Conservation (phyloP, 1,284 basidiomycete species). For the Cryptococcus sp. region DNA sequence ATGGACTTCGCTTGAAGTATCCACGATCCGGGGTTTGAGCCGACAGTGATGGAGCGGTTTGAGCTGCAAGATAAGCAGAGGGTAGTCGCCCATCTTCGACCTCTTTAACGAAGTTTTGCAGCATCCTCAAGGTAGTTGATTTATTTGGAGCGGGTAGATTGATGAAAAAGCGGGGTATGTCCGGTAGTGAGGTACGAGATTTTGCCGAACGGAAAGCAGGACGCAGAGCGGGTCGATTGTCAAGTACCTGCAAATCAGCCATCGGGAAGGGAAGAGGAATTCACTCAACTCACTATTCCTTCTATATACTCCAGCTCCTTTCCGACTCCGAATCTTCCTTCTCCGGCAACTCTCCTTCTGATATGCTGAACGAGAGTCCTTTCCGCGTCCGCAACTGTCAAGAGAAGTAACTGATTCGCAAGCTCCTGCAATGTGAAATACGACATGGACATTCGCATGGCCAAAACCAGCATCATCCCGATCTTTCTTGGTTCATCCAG, state of each 20-base stretch:
- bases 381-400: slow-evolving; percentile 39
- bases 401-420: slow-evolving; percentile 30
- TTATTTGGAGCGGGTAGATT: slow-evolving; percentile 41
- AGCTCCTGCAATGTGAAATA: slow-evolving; percentile 43
- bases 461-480: slow-evolving; percentile 37
- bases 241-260: slow-evolving; percentile 16
- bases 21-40: slow-evolving; percentile 10
- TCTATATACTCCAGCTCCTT: slow-evolving; percentile 43
- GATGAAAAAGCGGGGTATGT: slow-evolving; percentile 28
- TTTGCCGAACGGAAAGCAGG: slow-evolving; percentile 44
- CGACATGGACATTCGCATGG: slow-evolving; percentile 42
- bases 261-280: neutral
- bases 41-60: neutral
- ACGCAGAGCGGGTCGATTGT: slow-evolving; percentile 35
- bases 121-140: slow-evolving; percentile 35
- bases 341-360: slow-evolving; percentile 35
- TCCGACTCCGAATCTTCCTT: slow-evolving; percentile 40
- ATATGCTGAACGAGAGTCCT: slow-evolving; percentile 43
- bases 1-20: slow-evolving; percentile 5
- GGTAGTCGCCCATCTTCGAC: slow-evolving; percentile 20
- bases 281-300: slow-evolving; percentile 24
- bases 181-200: slow-evolving; percentile 31
- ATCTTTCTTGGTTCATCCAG: slow-evolving; percentile 30
- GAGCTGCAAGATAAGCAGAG: neutral
- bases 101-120: slow-evolving; percentile 27